phyloP scores from a whole-genome alignment of 371 early-diverging fungal genomes.

The Mucor ambiguus region DNA sequence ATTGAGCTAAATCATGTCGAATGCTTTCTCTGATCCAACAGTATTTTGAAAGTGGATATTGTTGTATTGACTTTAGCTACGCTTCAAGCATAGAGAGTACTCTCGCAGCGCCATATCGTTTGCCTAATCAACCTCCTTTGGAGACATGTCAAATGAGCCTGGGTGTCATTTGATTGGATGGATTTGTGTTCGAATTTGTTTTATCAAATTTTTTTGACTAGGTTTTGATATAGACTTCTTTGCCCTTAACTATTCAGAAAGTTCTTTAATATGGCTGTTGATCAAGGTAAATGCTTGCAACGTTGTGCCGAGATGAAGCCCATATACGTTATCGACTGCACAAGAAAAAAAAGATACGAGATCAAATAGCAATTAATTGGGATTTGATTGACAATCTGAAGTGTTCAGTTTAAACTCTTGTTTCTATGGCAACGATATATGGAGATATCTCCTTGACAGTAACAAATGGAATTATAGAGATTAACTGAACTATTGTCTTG shows the following conservation, averaged over 20 bases:
- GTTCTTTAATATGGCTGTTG: slow-evolving; percentile 27
- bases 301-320: not conserved
- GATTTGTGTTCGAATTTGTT: not conserved
- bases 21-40: not conserved
- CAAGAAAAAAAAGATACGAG: not conserved
- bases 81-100: not conserved
- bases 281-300: slow-evolving; percentile 15
- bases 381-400: not conserved
- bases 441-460: not conserved
- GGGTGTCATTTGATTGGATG: not conserved
- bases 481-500: not conserved
- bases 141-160: not conserved
- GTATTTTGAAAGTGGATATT: not conserved
- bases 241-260: slow-evolving; percentile 15
- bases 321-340: not conserved
- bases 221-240: not conserved
- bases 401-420: not conserved
- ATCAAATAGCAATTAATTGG: not conserved
- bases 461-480: not conserved
- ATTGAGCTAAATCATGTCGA: not conserved
- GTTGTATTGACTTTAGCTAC: not conserved
- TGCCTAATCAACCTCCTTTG: not conserved
- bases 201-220: slow-evolving; percentile 13
- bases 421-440: not conserved
- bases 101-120: not conserved